A percentile compares a stretch with the other conserved stretches of the same genome.
Evolutionary conservation across 169 alveolate species (phyloP).

Genomic region (Theileria annulata): DNA sequence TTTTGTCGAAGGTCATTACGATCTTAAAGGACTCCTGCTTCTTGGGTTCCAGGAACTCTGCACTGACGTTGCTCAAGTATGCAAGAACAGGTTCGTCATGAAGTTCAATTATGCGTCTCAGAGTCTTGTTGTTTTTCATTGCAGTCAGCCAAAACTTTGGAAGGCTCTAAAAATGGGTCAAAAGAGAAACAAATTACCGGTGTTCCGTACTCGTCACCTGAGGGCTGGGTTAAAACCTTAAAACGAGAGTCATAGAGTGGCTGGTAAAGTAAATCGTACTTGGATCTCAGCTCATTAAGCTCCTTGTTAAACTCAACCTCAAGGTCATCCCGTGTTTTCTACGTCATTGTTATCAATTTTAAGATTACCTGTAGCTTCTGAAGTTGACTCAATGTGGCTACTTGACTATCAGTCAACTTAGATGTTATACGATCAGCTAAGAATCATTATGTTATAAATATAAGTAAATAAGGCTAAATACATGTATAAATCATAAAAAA

Average conservation of each 20-base stretch:
- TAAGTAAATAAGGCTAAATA: not conserved
- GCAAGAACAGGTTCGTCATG: constrained; percentile 79
- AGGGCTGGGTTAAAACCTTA: constrained; percentile 53
- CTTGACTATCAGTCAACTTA: constrained; percentile 74
- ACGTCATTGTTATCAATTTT: not conserved
- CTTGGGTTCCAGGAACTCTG: constrained; percentile 75
- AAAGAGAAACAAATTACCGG: constrained; percentile 29
- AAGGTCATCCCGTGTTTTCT: constrained; percentile 75
- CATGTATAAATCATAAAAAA: not conserved
- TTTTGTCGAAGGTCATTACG: constrained; percentile 72
- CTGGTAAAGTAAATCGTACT: constrained; percentile 73
- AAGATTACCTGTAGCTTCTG: constrained; percentile 63
- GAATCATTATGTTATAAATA: not conserved
- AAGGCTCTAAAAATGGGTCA: constrained; percentile 50
- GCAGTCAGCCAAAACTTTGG: constrained; percentile 82
- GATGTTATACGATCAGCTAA: constrained; percentile 60
- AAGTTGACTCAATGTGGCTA: constrained; percentile 67
- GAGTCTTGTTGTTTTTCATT: constrained; percentile 75
- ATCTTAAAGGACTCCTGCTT: constrained; percentile 78
- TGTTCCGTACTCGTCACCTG: constrained; percentile 62
- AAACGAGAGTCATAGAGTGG: constrained; percentile 72
- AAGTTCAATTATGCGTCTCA: constrained; percentile 73
- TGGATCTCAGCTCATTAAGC: constrained; percentile 71
- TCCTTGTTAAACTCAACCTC: constrained; percentile 75
- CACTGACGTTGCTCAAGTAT: constrained; percentile 73